Evolutionary conservation across 495 filamentous ascomycete species (phyloP), one percentile per base, ranked within the genome.

Genomic region (Penicillium tannophilum): DNA sequence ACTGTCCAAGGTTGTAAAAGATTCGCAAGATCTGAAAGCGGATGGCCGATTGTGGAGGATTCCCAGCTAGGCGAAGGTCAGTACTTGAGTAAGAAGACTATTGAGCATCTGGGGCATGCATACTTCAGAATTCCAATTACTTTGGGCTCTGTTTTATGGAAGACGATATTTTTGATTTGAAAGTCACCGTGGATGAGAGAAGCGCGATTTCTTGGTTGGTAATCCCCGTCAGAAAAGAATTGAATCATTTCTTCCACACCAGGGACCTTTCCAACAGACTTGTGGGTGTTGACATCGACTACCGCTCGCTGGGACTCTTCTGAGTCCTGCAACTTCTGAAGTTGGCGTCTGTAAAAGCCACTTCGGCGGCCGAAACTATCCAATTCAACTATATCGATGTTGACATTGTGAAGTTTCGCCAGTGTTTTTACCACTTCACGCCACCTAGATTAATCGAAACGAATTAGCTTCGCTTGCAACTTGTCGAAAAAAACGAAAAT

Each of bases 111-210:
- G 12, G 6, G 14, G 39, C 12, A 6, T 20, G 4, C 33, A 7
- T 36, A 52, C 50, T 41, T 31, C 3, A 52, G 9, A 12, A 52
- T 52, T 1, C 50, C 50, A 16, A 52, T 42, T 4, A 52, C 14
- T 16, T 17, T 41, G n/a, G 50, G 50, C 50, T 52, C 50, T 35
- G 50, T 52, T 17, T 52, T 41, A 31, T 52, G 50, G 14, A 39
- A 52, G 11, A 52, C 33, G 3, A 52, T 28, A 12, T 52, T 52
- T 4, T 20, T 31, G 17, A 52, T 41, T 39, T 52, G 42, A 10
- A 35, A 52, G 35, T 52, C 50, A 12, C 50, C 50, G 19, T 52
- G 50, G 7, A 52, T 52, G 5, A 52, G 50, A 41, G 33, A 52
- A 24, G 33, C 33, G 0, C 50, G 50, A 33, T 52, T 31, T 41